phyloP scores from a whole-genome alignment of 768 basidiomycete genomes.

The Phanerochaete sordida region DNA sequence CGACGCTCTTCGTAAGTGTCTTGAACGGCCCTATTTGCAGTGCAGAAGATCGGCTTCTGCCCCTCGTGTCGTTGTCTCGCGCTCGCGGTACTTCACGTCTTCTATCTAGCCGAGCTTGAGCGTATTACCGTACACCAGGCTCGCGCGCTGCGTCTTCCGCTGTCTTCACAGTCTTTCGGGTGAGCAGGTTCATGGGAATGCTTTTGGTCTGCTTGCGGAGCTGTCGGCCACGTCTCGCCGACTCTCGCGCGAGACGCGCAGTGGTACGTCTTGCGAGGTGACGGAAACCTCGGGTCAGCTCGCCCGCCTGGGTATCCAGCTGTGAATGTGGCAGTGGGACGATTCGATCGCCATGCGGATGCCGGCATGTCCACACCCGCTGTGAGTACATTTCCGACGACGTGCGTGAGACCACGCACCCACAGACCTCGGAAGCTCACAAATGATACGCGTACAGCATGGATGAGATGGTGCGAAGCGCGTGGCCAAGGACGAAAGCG shows the following conservation, averaged over 20 bases:
- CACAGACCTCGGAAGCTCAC: no score
- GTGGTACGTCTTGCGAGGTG: conserved; percentile 88
- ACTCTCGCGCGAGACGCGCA: conserved; percentile 95
- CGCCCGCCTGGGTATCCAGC: conserved; percentile 95
- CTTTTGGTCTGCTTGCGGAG: conserved; percentile 85
- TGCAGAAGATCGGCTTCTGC: conserved; percentile 95
- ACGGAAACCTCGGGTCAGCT: conserved; percentile 88
- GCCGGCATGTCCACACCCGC: no score
- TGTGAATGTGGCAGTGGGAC: no score
- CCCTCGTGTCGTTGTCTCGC: conserved; percentile 66
- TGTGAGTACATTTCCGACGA: no score
- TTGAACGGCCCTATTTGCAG: conserved; percentile 70
- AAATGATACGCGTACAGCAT: no score
- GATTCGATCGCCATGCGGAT: no score
- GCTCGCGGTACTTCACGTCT: conserved; percentile 40
- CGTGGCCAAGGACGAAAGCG: no score
- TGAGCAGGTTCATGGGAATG: conserved; percentile 77
- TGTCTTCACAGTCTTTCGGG: conserved; percentile 64
- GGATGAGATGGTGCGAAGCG: no score
- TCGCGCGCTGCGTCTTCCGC: conserved; percentile 45
- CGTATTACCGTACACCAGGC: conserved; percentile 64
- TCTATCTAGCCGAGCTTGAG: conserved; percentile 91
- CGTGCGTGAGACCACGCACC: no score
- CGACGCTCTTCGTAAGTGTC: conserved; percentile 73
- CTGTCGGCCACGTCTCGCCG: conserved; percentile 81